Conservation (phyloP, 148 eudicot genomes). For the Vaccinium vitisidaea region DNA sequence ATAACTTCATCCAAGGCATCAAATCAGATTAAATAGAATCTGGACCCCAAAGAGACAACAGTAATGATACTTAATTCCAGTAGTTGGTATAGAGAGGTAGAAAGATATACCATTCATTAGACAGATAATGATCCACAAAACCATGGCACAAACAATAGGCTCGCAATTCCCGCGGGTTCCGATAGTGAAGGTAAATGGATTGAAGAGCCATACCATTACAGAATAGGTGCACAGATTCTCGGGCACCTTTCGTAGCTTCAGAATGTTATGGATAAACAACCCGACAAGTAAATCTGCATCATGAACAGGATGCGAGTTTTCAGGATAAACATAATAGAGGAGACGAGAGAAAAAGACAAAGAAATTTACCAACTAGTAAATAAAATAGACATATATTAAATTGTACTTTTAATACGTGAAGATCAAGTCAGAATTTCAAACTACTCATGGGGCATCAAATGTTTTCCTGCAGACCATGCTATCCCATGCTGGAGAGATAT, state of each 20-base stretch:
- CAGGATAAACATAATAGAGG: background rate
- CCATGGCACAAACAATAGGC: slow-evolving; percentile 83
- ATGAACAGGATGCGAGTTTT: background rate
- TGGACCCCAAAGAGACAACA: background rate
- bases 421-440: background rate
- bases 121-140: slow-evolving; percentile 89
- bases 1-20: background rate
- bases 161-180: slow-evolving; percentile 99
- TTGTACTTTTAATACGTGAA: background rate
- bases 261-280: slow-evolving; percentile 60
- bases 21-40: background rate
- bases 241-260: slow-evolving; percentile 87
- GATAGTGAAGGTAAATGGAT: slow-evolving; percentile 97
- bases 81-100: slow-evolving; percentile 18
- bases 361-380: slow-evolving; percentile 16
- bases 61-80: background rate
- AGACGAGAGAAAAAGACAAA: background rate
- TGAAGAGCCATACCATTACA: slow-evolving; percentile 86
- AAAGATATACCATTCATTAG: slow-evolving; percentile 65
- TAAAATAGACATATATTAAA: slow-evolving; percentile 1
- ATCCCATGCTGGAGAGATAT: background rate
- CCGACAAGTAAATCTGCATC: slow-evolving; percentile 81
- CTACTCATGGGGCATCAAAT: background rate
- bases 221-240: slow-evolving; percentile 53
- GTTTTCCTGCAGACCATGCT: background rate